A percentile compares a stretch with the other conserved stretches of the same genome.
Evolutionary conservation across 2,329 filamentous ascomycete genomes (phyloP).

Genomic region (Fusarium aywerte): DNA sequence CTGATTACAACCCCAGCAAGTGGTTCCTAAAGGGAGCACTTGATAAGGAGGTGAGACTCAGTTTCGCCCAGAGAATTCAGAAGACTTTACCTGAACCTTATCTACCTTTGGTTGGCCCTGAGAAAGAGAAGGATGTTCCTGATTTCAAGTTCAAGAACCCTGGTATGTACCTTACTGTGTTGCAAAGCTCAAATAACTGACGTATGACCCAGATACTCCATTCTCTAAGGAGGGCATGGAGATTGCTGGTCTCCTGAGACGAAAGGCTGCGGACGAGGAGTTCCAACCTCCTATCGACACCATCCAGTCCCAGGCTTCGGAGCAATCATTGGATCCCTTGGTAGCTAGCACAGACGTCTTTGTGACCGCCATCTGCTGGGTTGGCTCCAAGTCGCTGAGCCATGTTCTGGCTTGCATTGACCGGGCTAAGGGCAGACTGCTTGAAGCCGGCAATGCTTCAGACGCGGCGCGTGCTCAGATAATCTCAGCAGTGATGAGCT

Average conservation of each 20-base stretch:
- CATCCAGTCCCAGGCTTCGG: conserved; percentile 82
- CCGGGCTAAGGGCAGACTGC: conserved; percentile 87
- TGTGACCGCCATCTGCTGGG: conserved; percentile 90
- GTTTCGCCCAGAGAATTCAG: conserved; percentile 95
- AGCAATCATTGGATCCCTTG: conserved; percentile 78
- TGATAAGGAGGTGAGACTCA: conserved; percentile 96
- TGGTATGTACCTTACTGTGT: conserved; percentile 60
- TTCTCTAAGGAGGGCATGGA: conserved; percentile 88
- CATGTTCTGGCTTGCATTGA: conserved; percentile 97
- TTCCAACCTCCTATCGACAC: conserved; percentile 83
- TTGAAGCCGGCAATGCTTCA: conserved; percentile 80
- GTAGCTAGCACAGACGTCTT: conserved; percentile 93
- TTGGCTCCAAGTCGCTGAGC: conserved; percentile 94
- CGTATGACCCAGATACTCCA: conserved; percentile 69
- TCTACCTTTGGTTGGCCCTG: conserved; percentile 80
- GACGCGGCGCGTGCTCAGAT: conserved; percentile 86
- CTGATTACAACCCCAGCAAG: conserved; percentile 85
- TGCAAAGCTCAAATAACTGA: neutral
- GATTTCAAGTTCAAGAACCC: conserved; percentile 90
- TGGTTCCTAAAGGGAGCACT: conserved; percentile 91
- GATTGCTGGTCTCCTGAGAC: conserved; percentile 80
- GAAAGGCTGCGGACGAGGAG: conserved; percentile 86
- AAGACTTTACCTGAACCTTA: conserved; percentile 90
- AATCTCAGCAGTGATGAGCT: conserved; percentile 87
- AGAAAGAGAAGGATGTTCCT: conserved; percentile 94